Base-by-base conservation (phyloP, 2,329 filamentous ascomycete genomes). In the Monilinia aucupariae region DNA sequence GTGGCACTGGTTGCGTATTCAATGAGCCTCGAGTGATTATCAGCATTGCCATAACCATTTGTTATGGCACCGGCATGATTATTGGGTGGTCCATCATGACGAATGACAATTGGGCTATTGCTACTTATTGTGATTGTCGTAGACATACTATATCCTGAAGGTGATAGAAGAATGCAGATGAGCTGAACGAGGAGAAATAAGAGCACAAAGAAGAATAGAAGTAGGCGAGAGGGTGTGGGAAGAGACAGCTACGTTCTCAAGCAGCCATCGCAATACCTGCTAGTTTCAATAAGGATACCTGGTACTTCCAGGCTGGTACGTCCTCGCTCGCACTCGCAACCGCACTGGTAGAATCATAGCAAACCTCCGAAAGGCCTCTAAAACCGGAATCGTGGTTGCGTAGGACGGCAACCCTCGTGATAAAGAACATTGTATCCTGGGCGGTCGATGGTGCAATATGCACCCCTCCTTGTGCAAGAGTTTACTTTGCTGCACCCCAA, bases 41-140 rank as follows among this genome's bases (percentile, higher is more conserved):
- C 30, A 10, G 41, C 51, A 62, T 62, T 51, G n/a, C 20, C 6
- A 50, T 37, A 39, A 48, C 61, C 61, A 59, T 63, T 63, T 27
- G 47, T 63, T 7, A 37, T 25, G 34, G 27, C 58, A 37, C 37
- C 20, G 3, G 25, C 4, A 22, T 61, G 58, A 6, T 37, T 47
- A 51, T 41, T 54, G 17, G 12, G 25, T 17, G 17, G 15, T 12
- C 48, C 59, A 55, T 61, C 51, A 47, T 61, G 50, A 8, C 49
- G 59, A 55, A 61, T 61, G 39, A 61, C 17, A 37, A 61, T 53
- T 30, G 59, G 50, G 34, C 59, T 55, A 15, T 61, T 45, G 50
- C 59, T 61, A 39, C 59, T 61, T 12, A 61, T 61, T 45, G 49
- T 61, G 25, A 61, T 61, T 15, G 59, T 61, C 27, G 59, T 61